Conservation (phyloP, 108 stramenopile genomes). For the Cyclotella distinguenda region DNA sequence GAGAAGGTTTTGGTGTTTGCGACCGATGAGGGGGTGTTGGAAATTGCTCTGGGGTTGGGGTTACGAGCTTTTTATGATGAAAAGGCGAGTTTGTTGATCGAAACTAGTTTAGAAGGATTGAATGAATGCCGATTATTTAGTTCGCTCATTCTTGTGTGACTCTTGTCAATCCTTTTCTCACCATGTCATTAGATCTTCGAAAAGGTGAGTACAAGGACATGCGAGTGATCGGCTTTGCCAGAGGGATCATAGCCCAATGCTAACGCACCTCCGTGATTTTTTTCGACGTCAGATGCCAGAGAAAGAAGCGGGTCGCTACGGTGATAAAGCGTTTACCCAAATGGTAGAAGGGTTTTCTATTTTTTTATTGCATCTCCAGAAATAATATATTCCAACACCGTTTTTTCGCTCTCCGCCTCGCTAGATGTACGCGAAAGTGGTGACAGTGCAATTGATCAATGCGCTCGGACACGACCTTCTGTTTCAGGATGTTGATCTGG, state of each 20-base stretch:
- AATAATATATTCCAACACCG: not conserved
- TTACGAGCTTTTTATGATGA: constrained; percentile 51
- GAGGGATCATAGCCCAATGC: no score
- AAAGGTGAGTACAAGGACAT: not conserved
- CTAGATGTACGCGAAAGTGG: constrained; percentile 63
- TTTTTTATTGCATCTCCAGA: not conserved
- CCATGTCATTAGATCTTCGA: constrained; percentile 3
- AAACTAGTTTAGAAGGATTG: not conserved
- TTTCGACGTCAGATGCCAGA: constrained; percentile 26
- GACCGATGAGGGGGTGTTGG: constrained; percentile 48
- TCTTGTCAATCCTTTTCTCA: not conserved
- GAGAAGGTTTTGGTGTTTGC: constrained; percentile 53
- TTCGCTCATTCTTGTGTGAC: not conserved
- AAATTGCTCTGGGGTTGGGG: constrained; percentile 46
- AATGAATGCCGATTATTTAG: not conserved
- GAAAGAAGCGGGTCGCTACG: constrained; percentile 50
- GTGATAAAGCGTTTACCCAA: constrained; percentile 51
- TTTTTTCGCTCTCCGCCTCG: not conserved
- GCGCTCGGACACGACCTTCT: constrained; percentile 55
- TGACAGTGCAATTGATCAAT: constrained; percentile 56
- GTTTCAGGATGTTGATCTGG: constrained; percentile 76
- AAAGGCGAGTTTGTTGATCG: constrained; percentile 13
- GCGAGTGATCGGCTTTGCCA: not conserved
- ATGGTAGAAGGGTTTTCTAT: constrained; percentile 40
- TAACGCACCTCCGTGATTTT: not conserved